These are phyloP conservation scores for Davidsoniella australis DNA, from an alignment of 2,329 filamentous ascomycete genomes.

Conservation along the genomic window DNA sequence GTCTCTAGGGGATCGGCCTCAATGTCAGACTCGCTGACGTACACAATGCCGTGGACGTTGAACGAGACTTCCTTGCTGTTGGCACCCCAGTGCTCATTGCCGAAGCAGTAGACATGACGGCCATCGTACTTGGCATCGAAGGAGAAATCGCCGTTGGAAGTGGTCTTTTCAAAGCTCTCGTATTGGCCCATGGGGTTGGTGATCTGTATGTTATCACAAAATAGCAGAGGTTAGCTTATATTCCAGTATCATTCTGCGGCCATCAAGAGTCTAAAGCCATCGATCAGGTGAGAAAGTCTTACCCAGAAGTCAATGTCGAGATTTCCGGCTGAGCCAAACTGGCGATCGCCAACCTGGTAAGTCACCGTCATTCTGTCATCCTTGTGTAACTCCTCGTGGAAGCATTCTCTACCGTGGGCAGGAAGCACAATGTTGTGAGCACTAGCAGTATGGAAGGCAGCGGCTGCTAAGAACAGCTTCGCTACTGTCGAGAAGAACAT, in stretches of 20 bases:
- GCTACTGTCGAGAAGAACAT: conserved; percentile 30
- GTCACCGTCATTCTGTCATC: conserved; percentile 98
- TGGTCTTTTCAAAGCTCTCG: conserved; percentile 61
- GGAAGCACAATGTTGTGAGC: conserved; percentile 94
- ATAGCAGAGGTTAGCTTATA: neutral
- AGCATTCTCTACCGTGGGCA: conserved; percentile 90
- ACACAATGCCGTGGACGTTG: conserved; percentile 97
- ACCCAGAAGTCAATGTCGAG: conserved; percentile 98
- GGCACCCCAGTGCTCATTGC: conserved; percentile 94
- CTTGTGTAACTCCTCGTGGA: conserved; percentile 80
- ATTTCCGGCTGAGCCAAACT: conserved; percentile 88
- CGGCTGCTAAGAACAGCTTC: conserved; percentile 25
- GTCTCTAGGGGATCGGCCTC: conserved; percentile 75
- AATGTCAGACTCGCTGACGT: conserved; percentile 76
- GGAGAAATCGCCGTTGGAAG: conserved; percentile 83
- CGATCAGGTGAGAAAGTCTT: conserved; percentile 16
- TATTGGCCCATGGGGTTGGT: conserved; percentile 60
- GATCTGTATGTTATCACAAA: conserved; percentile 33
- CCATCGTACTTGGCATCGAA: conserved; percentile 77
- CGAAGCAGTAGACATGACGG: conserved; percentile 93
- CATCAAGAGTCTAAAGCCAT: neutral
- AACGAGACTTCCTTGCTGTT: conserved; percentile 97
- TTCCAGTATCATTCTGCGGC: neutral
- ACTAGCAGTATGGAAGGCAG: conserved; percentile 38
- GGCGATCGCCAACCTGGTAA: conserved; percentile 92